A percentile compares a stretch with the other conserved stretches of the same genome.
phyloP scores from a whole-genome alignment of 768 basidiomycete genomes.

The Phanerodontia chrysosporium region DNA sequence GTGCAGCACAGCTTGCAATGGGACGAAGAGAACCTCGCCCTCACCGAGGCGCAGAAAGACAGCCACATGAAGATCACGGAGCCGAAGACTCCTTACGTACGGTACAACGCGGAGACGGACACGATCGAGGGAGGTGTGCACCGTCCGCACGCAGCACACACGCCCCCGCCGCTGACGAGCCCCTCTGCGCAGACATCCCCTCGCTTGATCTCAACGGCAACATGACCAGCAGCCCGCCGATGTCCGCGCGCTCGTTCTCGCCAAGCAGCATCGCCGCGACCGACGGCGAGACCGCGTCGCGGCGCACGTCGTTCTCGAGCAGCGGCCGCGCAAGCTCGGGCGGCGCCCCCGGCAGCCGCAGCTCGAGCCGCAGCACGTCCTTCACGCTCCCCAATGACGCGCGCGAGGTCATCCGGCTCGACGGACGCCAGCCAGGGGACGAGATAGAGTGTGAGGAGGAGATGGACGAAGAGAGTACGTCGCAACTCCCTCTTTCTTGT shows the following conservation, averaged over 20 bases:
- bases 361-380: conserved; percentile 76
- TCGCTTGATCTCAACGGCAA: conserved; percentile 58
- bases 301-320: conserved; percentile 72
- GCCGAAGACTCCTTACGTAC: conserved; percentile 94
- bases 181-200: conserved; percentile 65
- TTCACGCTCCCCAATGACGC: conserved; percentile 76
- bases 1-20: conserved; percentile 68
- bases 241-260: conserved; percentile 40
- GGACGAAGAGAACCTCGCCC: conserved; percentile 91
- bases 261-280: conserved; percentile 43
- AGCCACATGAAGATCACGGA: conserved; percentile 98
- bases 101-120: conserved; percentile 86
- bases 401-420: conserved; percentile 51
- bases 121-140: conserved; percentile 73
- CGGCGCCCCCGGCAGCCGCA: conserved; percentile 56
- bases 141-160: not conserved
- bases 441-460: conserved; percentile 74
- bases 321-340: conserved; percentile 45
- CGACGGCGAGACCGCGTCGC: conserved; percentile 61
- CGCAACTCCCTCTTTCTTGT: too few species aligned
- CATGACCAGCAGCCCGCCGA: conserved; percentile 34
- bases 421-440: conserved; percentile 37
- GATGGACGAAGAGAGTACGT: conserved; percentile 85
- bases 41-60: conserved; percentile 92
- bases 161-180: not conserved